Conservation (phyloP, 2,329 filamentous ascomycete species). For the Torrubiella hemipterigena region DNA sequence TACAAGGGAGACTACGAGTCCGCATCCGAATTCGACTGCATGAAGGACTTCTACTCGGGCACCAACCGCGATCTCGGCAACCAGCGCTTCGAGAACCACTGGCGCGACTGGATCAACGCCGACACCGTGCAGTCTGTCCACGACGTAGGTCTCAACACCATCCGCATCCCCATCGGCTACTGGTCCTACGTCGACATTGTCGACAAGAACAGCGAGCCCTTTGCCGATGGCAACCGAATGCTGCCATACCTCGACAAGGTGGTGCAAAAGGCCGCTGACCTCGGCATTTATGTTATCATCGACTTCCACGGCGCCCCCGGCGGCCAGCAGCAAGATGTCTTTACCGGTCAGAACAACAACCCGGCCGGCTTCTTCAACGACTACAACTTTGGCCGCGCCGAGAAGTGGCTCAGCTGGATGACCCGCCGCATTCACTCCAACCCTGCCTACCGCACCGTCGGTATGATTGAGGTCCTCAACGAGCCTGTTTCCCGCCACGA, state of each 20-base stretch:
- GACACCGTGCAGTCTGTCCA: constrained; percentile 20
- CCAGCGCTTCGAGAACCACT: constrained; percentile 32
- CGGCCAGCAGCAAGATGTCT: constrained; percentile 29
- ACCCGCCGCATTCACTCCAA: constrained; percentile 37
- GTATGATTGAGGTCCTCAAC: constrained; percentile 47
- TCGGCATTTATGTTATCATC: constrained; percentile 19
- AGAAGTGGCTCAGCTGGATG: constrained; percentile 42
- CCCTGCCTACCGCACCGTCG: constrained; percentile 38
- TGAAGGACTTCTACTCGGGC: constrained; percentile 17
- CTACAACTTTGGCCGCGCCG: constrained; percentile 42
- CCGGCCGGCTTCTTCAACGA: constrained; percentile 40
- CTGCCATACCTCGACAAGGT: constrained; percentile 18
- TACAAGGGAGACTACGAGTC: constrained; percentile 31
- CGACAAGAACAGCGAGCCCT: constrained; percentile 32
- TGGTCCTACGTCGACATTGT: constrained; percentile 38
- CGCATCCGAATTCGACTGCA: constrained; percentile 40
- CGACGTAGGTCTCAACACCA: constrained; percentile 41
- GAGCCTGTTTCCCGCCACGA: constrained; percentile 29
- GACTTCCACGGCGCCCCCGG: constrained; percentile 32
- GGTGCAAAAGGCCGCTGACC: constrained; percentile 17
- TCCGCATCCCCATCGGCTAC: constrained; percentile 41
- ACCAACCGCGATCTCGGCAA: constrained; percentile 26
- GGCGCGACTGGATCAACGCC: constrained; percentile 18
- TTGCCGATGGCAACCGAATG: constrained; percentile 22
- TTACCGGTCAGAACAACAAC: constrained; percentile 25